phyloP scores from a whole-genome alignment of 768 basidiomycete species.

The Rhizopogon sp. region DNA sequence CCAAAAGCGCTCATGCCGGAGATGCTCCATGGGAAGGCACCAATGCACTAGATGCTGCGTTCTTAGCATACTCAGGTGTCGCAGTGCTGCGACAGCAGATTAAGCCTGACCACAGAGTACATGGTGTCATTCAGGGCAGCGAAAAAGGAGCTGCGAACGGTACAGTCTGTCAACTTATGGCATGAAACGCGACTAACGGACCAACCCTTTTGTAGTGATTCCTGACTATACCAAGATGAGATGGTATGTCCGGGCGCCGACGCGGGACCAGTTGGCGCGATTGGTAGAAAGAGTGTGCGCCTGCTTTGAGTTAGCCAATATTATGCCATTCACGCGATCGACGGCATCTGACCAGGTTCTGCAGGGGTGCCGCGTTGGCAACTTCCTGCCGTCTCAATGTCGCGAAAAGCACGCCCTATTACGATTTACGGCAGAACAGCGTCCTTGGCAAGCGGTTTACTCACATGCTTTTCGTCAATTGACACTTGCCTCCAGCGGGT shows the following conservation, averaged over 20 bases:
- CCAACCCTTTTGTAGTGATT: constrained; percentile 48
- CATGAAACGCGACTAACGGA: background rate
- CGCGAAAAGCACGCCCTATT: constrained; percentile 37
- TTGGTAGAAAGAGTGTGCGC: constrained; percentile 56
- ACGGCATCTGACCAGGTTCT: constrained; percentile 4
- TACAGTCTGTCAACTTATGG: constrained; percentile 24
- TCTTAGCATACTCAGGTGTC: constrained; percentile 75
- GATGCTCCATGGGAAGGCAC: constrained; percentile 80
- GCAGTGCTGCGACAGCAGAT: constrained; percentile 85
- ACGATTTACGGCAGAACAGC: constrained; percentile 55
- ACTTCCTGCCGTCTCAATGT: constrained; percentile 52
- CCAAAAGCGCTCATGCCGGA: constrained; percentile 68
- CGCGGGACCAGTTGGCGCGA: constrained; percentile 45
- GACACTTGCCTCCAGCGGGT: constrained; percentile 34
- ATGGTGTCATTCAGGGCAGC: constrained; percentile 70
- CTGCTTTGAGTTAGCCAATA: constrained; percentile 61
- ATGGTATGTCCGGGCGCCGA: constrained; percentile 70
- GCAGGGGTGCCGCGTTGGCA: constrained; percentile 64
- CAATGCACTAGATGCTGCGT: constrained; percentile 86
- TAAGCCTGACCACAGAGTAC: constrained; percentile 73
- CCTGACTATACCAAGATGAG: constrained; percentile 77
- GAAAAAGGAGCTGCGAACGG: constrained; percentile 63
- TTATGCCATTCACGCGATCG: background rate
- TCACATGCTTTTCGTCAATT: background rate
- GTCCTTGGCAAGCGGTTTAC: constrained; percentile 40